phyloP scores from a whole-genome alignment of 345 rosid species.

The Salix suchowensis region DNA sequence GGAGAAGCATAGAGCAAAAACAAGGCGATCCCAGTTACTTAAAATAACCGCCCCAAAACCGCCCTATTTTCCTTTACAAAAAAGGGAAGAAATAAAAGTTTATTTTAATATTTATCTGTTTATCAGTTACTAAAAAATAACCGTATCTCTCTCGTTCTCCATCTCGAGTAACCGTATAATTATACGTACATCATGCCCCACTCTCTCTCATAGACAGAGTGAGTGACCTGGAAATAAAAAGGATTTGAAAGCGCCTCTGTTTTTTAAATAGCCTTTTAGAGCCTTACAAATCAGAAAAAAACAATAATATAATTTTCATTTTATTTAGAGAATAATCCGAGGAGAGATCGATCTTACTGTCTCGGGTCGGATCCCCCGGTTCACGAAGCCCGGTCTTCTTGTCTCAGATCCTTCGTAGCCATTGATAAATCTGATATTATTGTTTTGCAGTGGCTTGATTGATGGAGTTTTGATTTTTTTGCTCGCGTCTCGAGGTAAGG shows the following conservation, averaged over 20 bases:
- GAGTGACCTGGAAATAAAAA: slow-evolving; percentile 15
- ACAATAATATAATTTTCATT: neutral
- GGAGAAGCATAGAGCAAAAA: neutral
- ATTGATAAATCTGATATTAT: neutral
- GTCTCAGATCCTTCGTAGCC: slow-evolving; percentile 28
- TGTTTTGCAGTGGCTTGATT: neutral
- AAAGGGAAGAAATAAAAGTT: neutral
- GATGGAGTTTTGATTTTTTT: slow-evolving; percentile 43
- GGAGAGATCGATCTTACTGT: slow-evolving; percentile 15
- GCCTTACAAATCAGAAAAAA: neutral
- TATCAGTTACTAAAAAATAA: neutral
- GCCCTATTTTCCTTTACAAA: neutral
- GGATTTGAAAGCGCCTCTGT: slow-evolving; percentile 37
- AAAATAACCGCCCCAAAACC: neutral
- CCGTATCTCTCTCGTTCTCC: neutral
- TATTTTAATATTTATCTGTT: too few relatives aligned
- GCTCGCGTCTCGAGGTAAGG: slow-evolving; percentile 33
- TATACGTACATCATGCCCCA: neutral
- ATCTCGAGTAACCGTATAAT: slow-evolving; percentile 13
- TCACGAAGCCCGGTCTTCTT: neutral
- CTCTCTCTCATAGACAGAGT: neutral
- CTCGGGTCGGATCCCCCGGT: slow-evolving; percentile 34
- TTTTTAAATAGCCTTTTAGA: neutral
- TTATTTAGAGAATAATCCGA: neutral
- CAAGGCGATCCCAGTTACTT: neutral